phyloP scores from a whole-genome alignment of 805 yeast genomes.

The Spathaspora arborariae region DNA sequence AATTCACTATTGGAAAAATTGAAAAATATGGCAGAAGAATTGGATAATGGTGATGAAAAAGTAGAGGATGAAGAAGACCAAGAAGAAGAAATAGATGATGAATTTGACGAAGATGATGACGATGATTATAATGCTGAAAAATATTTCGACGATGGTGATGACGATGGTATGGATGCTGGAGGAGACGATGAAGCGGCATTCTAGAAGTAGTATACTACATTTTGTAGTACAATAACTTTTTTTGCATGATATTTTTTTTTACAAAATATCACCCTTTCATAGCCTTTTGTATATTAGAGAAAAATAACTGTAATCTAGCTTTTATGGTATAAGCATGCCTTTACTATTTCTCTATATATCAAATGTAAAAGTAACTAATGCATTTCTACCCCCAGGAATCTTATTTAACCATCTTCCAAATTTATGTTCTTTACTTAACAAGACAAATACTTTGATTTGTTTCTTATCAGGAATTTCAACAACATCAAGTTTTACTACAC shows the following conservation, averaged over 20 bases:
- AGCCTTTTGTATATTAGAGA: background rate
- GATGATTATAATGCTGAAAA: constrained; percentile 79
- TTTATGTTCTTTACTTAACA: constrained; percentile 80
- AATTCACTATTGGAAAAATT: constrained; percentile 40
- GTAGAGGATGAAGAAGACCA: constrained; percentile 41
- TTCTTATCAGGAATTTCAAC: constrained; percentile 52
- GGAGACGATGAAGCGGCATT: constrained; percentile 74
- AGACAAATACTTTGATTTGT: constrained; percentile 51
- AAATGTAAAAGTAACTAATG: constrained; percentile 43
- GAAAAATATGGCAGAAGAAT: constrained; percentile 41
- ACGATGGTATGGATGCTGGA: constrained; percentile 56
- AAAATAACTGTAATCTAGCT: background rate
- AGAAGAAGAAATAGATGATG: constrained; percentile 62
- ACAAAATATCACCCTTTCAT: background rate
- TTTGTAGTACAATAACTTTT: background rate
- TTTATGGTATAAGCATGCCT: background rate
- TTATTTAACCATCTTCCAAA: constrained; percentile 81
- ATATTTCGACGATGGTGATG: constrained; percentile 72
- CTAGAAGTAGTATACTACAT: constrained; percentile 18
- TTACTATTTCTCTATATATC: constrained; percentile 15
- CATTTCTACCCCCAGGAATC: constrained; percentile 67
- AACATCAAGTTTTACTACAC: constrained; percentile 59
- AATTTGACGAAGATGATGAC: constrained; percentile 69
- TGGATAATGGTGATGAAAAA: constrained; percentile 35
- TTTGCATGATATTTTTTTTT: background rate